A percentile compares a stretch with the other conserved stretches of the same genome.
Evolutionary conservation across 305 asterid genomes (phyloP).

Genomic region (Nicotiana rustica): DNA sequence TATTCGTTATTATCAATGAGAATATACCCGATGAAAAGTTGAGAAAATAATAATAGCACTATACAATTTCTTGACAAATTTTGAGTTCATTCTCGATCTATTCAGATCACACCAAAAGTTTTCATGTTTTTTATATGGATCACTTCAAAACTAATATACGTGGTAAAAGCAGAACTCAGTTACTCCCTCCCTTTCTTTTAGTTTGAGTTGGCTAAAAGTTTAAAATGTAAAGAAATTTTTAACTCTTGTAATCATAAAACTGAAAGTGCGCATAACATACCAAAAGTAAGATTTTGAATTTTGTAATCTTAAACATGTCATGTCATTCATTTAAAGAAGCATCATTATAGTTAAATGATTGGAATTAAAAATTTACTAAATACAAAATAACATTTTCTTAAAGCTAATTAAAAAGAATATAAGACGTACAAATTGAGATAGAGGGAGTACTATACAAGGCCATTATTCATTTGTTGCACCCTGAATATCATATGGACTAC

Average conservation of each 20-base stretch:
- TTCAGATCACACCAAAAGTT: background rate
- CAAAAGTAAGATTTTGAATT: background rate
- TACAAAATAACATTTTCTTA: too few species aligned
- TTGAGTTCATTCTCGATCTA: background rate
- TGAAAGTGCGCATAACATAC: too few species aligned
- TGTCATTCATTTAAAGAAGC: background rate
- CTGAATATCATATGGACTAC: background rate
- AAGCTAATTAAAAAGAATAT: too few species aligned
- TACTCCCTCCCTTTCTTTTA: background rate
- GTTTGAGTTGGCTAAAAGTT: background rate
- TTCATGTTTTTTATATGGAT: background rate
- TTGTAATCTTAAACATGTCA: background rate
- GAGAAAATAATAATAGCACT: background rate
- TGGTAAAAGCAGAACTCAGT: background rate
- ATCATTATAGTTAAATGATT: background rate
- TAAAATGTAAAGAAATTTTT: background rate
- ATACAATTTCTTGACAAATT: background rate
- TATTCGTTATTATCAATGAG: background rate
- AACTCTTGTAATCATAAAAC: background rate
- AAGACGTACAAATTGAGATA: too few species aligned
- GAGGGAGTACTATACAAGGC: background rate
- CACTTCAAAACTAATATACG: background rate
- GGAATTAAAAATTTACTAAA: too few species aligned
- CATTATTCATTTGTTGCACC: background rate
- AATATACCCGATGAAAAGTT: background rate